Evolutionary conservation across 805 yeast species (phyloP), one percentile per base, ranked within the genome.

Genomic region (Candida sakaeoensis): DNA sequence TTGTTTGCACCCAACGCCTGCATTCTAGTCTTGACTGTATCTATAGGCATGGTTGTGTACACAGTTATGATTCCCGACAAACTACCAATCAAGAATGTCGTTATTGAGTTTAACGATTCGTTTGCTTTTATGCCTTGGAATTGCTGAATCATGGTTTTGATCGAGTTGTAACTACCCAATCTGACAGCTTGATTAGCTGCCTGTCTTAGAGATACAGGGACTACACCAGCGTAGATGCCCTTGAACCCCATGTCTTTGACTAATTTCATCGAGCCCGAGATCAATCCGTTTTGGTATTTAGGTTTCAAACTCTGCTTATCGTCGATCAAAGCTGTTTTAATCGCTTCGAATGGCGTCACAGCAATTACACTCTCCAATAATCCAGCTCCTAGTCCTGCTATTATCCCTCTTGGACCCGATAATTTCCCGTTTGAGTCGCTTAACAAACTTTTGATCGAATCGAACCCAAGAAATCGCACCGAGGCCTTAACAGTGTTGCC

Each of bases 331-430:
- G 95, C 96, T 0, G 98, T 91, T 58, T 91, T 91, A 63, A 91
- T 87, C 25, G 96, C 95, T 62, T 91, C 99, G 41, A 90, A 89
- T 2, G 99, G 99, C 0, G 99, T 91, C 35, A 93, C 95, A 0
- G 98, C 98, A 33, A 90, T 72, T 19, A 89, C 83, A 42, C 95
- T 83, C 59, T 91, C 99, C 45, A 91, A 63, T 33, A 90, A 75
- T 26, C 99, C 99, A 2, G 99, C 99, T 35, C 98, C 97, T 32
- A 93, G 69, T n/a, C 99, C 99, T 1, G 99, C 99, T 23, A 91
- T 44, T 5, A 90, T 95, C 49, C 98, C 98, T 54, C 95, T 65
- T 6, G 93, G 82, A 3, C 95, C 95, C 25, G 93, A 80, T 36
- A 93, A 65, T 60, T 87, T 85, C 5, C 98, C 98, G 46, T 85